Conservation (phyloP, 2,329 filamentous ascomycete genomes). For the Myriosclerotinia scirpicola region DNA sequence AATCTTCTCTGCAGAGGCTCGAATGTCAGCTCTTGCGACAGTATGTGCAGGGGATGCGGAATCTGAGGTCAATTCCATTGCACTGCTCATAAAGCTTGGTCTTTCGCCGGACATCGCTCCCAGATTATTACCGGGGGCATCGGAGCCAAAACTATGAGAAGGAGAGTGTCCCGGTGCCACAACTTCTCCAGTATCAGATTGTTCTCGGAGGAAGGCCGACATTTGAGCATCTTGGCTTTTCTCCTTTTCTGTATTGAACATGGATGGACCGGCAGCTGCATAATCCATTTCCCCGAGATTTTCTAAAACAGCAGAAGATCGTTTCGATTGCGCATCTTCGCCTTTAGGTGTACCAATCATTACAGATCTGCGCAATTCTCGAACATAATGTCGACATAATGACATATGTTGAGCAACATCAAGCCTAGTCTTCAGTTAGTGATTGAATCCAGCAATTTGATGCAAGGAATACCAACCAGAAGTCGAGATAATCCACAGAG, state of each 20-base stretch:
- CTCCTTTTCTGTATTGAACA: conserved; percentile 67
- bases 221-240: conserved; percentile 84
- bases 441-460: conserved; percentile 1
- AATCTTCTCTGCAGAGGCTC: conserved; percentile 94
- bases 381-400: conserved; percentile 93
- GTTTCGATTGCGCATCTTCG: conserved; percentile 73
- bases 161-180: conserved; percentile 52
- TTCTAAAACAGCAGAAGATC: conserved; percentile 79
- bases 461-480: conserved; percentile 63
- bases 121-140: conserved; percentile 39
- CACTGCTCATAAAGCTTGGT: conserved; percentile 61
- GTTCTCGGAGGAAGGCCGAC: conserved; percentile 81
- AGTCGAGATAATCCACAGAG: conserved; percentile 96
- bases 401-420: conserved; percentile 99
- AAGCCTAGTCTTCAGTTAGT: conserved; percentile 61
- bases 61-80: conserved; percentile 64
- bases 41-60: conserved; percentile 81
- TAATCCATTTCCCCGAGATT: conserved; percentile 66
- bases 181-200: conserved; percentile 51
- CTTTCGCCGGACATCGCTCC: conserved; percentile 52
- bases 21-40: conserved; percentile 85
- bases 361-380: conserved; percentile 89
- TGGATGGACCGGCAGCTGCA: conserved; percentile 59
- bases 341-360: conserved; percentile 90
- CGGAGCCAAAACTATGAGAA: conserved; percentile 45